A percentile compares a stretch with the other conserved stretches of the same genome.
These are phyloP conservation scores for Aspergillus sp. DNA, from an alignment of 2,329 filamentous ascomycete genomes.

Conservation along the genomic window DNA sequence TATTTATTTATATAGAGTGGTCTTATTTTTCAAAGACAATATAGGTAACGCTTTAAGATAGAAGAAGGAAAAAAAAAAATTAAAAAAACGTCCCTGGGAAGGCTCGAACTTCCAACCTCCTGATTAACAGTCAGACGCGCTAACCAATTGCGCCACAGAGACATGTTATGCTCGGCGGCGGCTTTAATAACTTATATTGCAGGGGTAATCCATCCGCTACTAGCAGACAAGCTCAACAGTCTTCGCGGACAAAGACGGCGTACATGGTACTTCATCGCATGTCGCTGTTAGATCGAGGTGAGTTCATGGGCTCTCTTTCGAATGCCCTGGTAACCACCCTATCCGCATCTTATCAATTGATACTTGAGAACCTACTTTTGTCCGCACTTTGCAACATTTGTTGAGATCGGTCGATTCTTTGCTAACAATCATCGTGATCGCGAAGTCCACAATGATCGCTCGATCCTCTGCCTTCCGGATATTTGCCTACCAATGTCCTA, in stretches of 20 bases:
- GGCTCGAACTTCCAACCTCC: constrained; percentile 40
- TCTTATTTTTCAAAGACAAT: not conserved
- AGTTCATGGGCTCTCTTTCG: no score
- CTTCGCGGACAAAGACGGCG: no score
- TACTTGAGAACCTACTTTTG: no score
- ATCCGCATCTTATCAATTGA: no score
- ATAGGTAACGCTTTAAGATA: not conserved
- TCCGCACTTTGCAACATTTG: no score
- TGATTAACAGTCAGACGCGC: constrained; percentile 1
- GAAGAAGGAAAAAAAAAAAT: not conserved
- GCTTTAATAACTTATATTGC: no score
- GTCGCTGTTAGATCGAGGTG: no score
- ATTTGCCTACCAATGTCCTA: constrained; percentile 25
- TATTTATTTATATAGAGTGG: no score
- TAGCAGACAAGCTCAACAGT: no score
- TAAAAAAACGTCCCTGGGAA: constrained; percentile 38
- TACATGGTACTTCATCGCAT: no score
- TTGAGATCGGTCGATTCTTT: constrained; percentile 11
- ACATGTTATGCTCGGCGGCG: not conserved
- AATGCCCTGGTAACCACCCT: no score
- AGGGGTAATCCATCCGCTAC: no score
- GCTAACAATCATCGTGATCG: not conserved
- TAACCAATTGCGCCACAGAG: constrained; percentile 1
- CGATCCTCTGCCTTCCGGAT: constrained; percentile 25
- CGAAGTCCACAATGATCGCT: constrained; percentile 28